Evolutionary conservation across 495 filamentous ascomycete genomes (phyloP), one percentile per base, ranked within the genome.

Genomic region (Friedmanniomyces endolithicus): DNA sequence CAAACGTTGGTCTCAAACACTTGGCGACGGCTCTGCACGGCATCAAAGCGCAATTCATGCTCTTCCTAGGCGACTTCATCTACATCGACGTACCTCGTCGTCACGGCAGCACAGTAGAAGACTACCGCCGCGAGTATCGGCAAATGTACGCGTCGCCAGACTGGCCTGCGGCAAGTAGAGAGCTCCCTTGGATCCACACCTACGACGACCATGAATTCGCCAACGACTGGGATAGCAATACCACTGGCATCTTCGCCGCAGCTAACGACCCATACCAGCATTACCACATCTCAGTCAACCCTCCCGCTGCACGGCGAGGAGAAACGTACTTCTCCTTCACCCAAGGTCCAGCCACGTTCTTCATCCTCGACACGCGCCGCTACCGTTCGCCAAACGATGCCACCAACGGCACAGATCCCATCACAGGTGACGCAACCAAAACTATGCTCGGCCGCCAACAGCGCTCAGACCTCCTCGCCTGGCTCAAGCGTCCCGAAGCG

Each of bases 1-100:
- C 81, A 11, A 83, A 97, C 40, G 82, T 81, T 0, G 92, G 92
- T 1, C 75, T 97, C 60, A 76, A 78, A 55, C 73, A 85, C 31
- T 67, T 87, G 14, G 78, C 80, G 19, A 77, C 79, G 46, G 67
- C 78, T 33, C 67, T 92, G 6, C 81, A 83, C 1, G 64, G 69
- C 6, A 70, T 90, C 4, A 72, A 79, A 23, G 77, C 87, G 0
- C 81, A 83, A 53, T 97, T 98, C 60, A 96, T 98, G 90, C 77
- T 98, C 23, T 98, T 98, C 74, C 80, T 98, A 0, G 92, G 90
- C n/a, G 92, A 98, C 65, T 98, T 96, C 67, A 95, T 98, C 66
- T 98, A 98, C 66, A 83, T 94, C 57, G 92, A 98, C 55, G 88
- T 96, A 0, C 92, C 92, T 0, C 74, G 78, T 27, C 81, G 83